Percentiles rank a stretch among this genome's conserved stretches.
These are phyloP conservation scores for Candida railenensis DNA, from an alignment of 805 yeast genomes.

Conservation along the genomic window DNA sequence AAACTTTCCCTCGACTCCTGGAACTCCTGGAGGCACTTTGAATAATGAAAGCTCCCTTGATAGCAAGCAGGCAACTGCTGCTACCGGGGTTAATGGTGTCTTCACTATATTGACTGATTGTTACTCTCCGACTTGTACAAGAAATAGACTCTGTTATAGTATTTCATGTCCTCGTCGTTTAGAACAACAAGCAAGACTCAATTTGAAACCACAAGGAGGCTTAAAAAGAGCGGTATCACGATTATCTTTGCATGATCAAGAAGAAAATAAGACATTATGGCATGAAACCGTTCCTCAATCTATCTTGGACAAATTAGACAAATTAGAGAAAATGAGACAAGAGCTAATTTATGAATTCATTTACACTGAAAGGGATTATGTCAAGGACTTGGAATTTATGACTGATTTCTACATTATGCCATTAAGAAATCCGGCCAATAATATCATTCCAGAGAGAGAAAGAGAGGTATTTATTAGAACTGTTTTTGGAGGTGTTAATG, in stretches of 20 bases:
- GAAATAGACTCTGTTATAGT: slow-evolving; percentile 85
- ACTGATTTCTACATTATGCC: slow-evolving; percentile 95
- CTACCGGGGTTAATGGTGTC: slow-evolving; percentile 74
- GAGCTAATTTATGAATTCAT: slow-evolving; percentile 93
- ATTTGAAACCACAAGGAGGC: slow-evolving; percentile 85
- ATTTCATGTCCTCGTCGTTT: slow-evolving; percentile 95
- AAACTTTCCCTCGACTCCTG: neutral
- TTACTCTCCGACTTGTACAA: slow-evolving; percentile 94
- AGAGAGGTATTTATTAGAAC: slow-evolving; percentile 89
- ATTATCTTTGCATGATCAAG: slow-evolving; percentile 63
- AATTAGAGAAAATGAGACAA: slow-evolving; percentile 86
- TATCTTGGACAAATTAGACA: slow-evolving; percentile 73
- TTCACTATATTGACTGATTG: slow-evolving; percentile 91
- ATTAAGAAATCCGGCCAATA: slow-evolving; percentile 66
- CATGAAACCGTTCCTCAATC: slow-evolving; percentile 85
- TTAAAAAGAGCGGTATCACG: slow-evolving; percentile 72
- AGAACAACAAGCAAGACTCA: slow-evolving; percentile 92
- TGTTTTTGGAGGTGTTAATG: slow-evolving; percentile 87
- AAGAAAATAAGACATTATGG: slow-evolving; percentile 86
- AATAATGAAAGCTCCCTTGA: slow-evolving; percentile 7
- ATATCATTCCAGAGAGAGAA: slow-evolving; percentile 83
- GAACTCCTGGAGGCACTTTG: neutral
- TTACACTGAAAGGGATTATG: slow-evolving; percentile 92
- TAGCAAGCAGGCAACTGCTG: slow-evolving; percentile 13
- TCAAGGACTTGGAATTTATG: slow-evolving; percentile 88